phyloP scores from a whole-genome alignment of 2,329 filamentous ascomycete genomes.

The Rhexocercosporidium sp. region DNA sequence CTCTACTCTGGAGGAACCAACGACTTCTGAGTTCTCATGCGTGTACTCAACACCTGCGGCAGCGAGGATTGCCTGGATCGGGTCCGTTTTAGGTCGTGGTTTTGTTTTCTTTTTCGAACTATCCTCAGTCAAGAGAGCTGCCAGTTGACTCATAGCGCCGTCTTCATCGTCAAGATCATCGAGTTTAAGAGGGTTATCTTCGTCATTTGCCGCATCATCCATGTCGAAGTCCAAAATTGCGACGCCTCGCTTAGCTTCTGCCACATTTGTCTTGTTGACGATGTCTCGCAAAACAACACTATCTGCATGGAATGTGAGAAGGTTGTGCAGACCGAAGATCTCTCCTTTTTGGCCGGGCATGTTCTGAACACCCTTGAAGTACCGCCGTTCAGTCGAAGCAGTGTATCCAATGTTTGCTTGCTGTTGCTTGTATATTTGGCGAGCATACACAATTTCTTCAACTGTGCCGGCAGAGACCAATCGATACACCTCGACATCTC shows the following conservation, averaged over 20 bases:
- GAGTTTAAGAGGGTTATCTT: conserved; percentile 49
- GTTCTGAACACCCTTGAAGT: conserved; percentile 94
- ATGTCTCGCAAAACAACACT: conserved; percentile 89
- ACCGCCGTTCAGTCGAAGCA: conserved; percentile 87
- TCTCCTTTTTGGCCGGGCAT: conserved; percentile 84
- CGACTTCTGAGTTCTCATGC: conserved; percentile 94
- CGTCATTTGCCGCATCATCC: conserved; percentile 62
- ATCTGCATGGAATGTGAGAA: conserved; percentile 82
- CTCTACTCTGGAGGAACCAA: conserved; percentile 92
- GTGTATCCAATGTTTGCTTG: conserved; percentile 98
- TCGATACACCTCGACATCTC: conserved; percentile 95
- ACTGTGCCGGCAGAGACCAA: conserved; percentile 91
- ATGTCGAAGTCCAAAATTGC: conserved; percentile 78
- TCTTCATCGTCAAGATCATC: conserved; percentile 56
- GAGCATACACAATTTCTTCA: conserved; percentile 95
- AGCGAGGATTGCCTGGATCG: conserved; percentile 86
- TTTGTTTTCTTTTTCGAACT: conserved; percentile 51
- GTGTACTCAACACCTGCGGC: conserved; percentile 92
- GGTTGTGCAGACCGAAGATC: conserved; percentile 87
- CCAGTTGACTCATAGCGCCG: conserved; percentile 75
- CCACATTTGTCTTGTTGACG: conserved; percentile 97
- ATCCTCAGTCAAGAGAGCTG: conserved; percentile 59
- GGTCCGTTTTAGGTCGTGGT: conserved; percentile 60
- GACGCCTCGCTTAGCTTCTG: conserved; percentile 87
- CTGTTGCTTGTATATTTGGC: conserved; percentile 98